Evolutionary conservation across 2,329 filamentous ascomycete species (phyloP).

Genomic region (Fonsecaea monophora): DNA sequence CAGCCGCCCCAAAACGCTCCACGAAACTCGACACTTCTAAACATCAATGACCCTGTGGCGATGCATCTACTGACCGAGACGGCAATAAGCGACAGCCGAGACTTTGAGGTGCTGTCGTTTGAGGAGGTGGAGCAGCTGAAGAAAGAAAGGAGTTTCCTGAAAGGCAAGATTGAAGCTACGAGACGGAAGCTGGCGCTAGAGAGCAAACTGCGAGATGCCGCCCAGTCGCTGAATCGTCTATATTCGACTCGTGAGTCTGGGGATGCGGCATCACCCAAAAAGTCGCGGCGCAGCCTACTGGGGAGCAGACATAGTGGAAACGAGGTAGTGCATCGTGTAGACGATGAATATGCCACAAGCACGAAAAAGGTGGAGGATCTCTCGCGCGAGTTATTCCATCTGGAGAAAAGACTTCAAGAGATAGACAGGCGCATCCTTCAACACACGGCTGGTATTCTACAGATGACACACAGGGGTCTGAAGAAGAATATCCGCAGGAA

Average conservation of each 20-base stretch:
- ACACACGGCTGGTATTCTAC: conserved; percentile 90
- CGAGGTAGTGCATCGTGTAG: conserved; percentile 61
- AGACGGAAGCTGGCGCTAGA: conserved; percentile 86
- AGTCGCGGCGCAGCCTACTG: conserved; percentile 58
- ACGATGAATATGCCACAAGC: conserved; percentile 75
- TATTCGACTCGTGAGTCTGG: conserved; percentile 65
- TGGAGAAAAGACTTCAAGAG: conserved; percentile 78
- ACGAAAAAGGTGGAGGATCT: conserved; percentile 86
- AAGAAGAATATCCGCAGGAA: conserved; percentile 61
- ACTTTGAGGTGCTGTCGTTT: conserved; percentile 84
- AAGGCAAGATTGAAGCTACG: conserved; percentile 79
- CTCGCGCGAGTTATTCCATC: conserved; percentile 76
- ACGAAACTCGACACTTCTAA: conserved; percentile 38
- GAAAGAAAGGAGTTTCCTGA: conserved; percentile 77
- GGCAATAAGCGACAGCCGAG: conserved; percentile 83
- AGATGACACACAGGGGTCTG: conserved; percentile 83
- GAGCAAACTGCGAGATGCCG: conserved; percentile 92
- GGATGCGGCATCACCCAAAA: conserved; percentile 56
- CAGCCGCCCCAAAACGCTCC: conserved; percentile 21
- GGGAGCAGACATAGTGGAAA: conserved; percentile 50
- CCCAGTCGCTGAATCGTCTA: conserved; percentile 81
- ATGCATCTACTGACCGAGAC: conserved; percentile 94
- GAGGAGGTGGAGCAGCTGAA: conserved; percentile 92
- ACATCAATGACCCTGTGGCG: conserved; percentile 68
- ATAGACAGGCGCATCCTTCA: conserved; percentile 78